Evolutionary conservation across 306 rosid genomes (phyloP), one percentile per base, ranked within the genome.

Genomic region (Hippophae tibetana): DNA sequence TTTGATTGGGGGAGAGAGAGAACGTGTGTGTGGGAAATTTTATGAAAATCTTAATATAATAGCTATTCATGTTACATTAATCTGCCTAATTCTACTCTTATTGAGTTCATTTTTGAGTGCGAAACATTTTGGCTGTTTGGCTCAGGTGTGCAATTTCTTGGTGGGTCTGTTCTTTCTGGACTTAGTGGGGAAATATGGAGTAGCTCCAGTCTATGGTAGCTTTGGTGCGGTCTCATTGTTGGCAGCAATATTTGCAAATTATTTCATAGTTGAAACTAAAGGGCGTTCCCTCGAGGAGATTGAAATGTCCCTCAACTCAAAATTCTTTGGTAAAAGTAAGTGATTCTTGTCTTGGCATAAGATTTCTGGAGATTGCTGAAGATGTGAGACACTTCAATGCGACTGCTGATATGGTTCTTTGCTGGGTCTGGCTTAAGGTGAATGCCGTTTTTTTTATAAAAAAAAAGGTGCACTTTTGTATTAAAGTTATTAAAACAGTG

Each of bases 211-310:
- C 55, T 89, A 86, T 71, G 79, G 84, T 38, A 66, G 82, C 70
- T 89, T 89, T 47, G 97, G 93, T 43, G 80, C 70, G 46, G 76
- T 84, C 60, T 89, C 93, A 65, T 62, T 89, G 67, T 59, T 82
- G 64, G 93, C 95, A 2, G 95, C 89, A 42, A 63, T 78, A 60
- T 89, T 86, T 76, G 73, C 83, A 27, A 76, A 62, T 31, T 76
- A 80, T 81, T 86, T 86, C 79, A 48, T 78, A 10, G 84, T 82
- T 9, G 97, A 89, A 73, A 89, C 97, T 3, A 89, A 78, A 57
- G 95, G 93, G 54, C 84, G 93, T 25, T 86, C 97, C 58, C 84
- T 89, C 2, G 97, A 89, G 75, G 95, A 86, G 69, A 86, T 89
- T 66, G 97, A 89, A 74, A 76, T 77, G 74, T 81, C 93, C 14